Percentiles rank a stretch among this genome's conserved stretches.
phyloP scores from a whole-genome alignment of 148 eudicot genomes.

The Gaultheria prostrata region DNA sequence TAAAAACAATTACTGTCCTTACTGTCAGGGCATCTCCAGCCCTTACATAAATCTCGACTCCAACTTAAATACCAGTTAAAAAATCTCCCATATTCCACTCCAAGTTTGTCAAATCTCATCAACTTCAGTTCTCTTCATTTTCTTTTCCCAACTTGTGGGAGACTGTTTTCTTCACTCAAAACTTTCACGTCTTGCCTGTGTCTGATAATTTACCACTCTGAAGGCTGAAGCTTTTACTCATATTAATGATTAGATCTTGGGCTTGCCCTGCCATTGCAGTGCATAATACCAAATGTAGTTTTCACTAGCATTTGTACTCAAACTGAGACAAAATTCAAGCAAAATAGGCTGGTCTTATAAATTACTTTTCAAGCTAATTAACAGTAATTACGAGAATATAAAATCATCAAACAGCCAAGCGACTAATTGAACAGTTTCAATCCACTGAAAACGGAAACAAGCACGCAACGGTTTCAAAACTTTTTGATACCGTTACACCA shows the following conservation, averaged over 20 bases:
- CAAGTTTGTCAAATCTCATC: not conserved
- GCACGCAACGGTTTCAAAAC: not conserved
- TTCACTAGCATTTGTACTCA: not conserved
- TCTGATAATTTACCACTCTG: not conserved
- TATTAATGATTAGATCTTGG: not conserved
- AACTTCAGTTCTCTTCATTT: not conserved
- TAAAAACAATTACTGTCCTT: not conserved
- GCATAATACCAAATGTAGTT: not conserved
- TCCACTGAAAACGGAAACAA: not conserved
- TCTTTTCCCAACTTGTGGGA: not conserved
- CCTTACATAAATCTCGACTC: not conserved
- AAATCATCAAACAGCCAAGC: not conserved
- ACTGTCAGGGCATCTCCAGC: not conserved
- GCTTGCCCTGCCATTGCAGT: not conserved
- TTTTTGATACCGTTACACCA: no score
- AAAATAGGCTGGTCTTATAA: not conserved
- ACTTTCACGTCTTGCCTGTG: not conserved
- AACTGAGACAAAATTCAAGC: not conserved
- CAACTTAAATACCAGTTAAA: not conserved
- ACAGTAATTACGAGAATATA: not conserved
- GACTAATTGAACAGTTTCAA: not conserved
- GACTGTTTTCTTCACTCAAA: not conserved
- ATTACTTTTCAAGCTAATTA: not conserved
- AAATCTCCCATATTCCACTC: not conserved
- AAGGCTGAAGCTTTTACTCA: not conserved